Evolutionary conservation across 345 rosid genomes (phyloP), one percentile per base, ranked within the genome.

Genomic region (Pistacia vera): DNA sequence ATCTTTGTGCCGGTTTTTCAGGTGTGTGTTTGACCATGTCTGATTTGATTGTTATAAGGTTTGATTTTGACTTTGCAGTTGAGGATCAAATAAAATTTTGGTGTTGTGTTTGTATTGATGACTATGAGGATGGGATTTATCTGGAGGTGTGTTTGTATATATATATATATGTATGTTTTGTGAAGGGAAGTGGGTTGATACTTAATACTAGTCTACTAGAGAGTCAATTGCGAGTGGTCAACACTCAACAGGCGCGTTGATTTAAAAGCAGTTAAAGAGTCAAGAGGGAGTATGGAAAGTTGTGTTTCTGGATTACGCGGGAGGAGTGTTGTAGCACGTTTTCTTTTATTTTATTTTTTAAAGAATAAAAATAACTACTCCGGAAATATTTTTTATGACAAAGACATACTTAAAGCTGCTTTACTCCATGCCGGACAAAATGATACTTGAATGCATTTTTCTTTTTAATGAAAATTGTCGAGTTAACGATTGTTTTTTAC

Each of bases 231-330:
- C 7, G 56, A 46, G 60, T 52, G 10, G 35, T 25, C 28, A 38
- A 25, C 56, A 52, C 73, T 72, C 81, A 73, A 78, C 66, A 68
- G 63, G 75, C 82, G 79, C 79, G 82, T 80, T 70, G 69, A 51
- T 28, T 51, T 55, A 4, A 70, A 64, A 75, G 61, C 33, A 1
- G 11, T 0, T 7, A 25, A 55, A 7, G 1, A 41, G 6, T 0
- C 51, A 41, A 57, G 71, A 22, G 76, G 52, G 64, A 3, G 8
- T 2, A 0, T 1, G 4, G 4, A n/a, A 36, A 8, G 11, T 28
- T 8, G 7, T 18, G 28, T 25, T 61, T 63, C 68, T 48, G 67
- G 65, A 49, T 33, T 48, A 73, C 77, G 77, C 77, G 77, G 76
- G 48, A 3, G 1, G 57, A 0, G 4, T 68, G 4, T 22, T 35